Evolutionary conservation across 2,329 filamentous ascomycete species (phyloP), one percentile per base, ranked within the genome.

Genomic region (Phyllosticta ampelicida): DNA sequence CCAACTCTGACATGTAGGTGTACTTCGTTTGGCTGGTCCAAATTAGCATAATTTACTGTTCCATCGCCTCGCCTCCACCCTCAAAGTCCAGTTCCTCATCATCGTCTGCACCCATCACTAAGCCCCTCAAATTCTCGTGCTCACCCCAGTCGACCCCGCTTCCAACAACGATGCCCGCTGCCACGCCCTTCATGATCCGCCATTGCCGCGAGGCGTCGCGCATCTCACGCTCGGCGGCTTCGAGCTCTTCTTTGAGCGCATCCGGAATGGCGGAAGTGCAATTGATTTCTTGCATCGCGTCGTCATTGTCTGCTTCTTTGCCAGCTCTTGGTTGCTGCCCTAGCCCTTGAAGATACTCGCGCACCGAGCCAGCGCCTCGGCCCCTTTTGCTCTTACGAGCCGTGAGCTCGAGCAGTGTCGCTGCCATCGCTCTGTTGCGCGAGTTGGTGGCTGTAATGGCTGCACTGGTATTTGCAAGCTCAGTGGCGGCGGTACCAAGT

Each of bases 81-180:
- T 49, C 55, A 5, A 53, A n/a, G 16, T n/a, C 21, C 5, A 58
- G 5, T 11, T 53, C 55, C 4, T 80, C 73, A 53, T 74, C 74
- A 55, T 86, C 83, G 10, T 89, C 89, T 61, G 95, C 76, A 23
- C 36, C 36, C 36, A 44, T 44, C 9, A 95, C 89, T 61, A 92
- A 77, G 54, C 83, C 81, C 60, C 81, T 78, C 61, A 95, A 74
- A 60, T 5, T 11, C 8, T 84, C 79, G 70, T 95, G 84, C 48
- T 80, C 76, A 11, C 83, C 84, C 90, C 90, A 95, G 67, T 95
- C 85, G 56, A 94, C 77, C 52, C 90, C 90, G 70, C 89, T 95
- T 2, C 87, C 89, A 5, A 84, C 87, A 52, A 95, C 81, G 58
- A 90, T 80, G 18, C 86, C 89, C 66, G 86, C 87, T n/a, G 87